These are phyloP conservation scores for Cordyceps cicadae DNA, from an alignment of 2,329 filamentous ascomycete species.

Conservation along the genomic window DNA sequence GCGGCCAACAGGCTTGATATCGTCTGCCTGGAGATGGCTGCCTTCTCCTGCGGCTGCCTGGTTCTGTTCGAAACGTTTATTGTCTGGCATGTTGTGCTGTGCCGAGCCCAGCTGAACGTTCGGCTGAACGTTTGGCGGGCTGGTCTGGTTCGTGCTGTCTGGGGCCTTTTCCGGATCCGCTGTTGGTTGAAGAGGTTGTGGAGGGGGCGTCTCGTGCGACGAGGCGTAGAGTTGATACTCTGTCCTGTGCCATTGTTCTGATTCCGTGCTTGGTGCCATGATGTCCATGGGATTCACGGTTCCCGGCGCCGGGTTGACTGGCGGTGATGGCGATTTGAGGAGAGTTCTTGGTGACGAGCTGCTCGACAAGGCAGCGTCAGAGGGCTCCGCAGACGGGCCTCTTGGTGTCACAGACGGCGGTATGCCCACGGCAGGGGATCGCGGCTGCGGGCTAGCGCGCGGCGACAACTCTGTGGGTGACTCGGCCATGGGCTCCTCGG, in stretches of 20 bases:
- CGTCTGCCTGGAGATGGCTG: conserved; percentile 19
- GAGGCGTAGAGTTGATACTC: conserved; percentile 27
- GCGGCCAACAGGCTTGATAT: conserved; percentile 19
- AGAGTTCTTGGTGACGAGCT: background rate
- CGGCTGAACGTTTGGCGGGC: background rate
- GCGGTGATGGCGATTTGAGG: conserved; percentile 21
- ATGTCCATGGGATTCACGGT: conserved; percentile 48
- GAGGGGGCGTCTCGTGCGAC: conserved; percentile 20
- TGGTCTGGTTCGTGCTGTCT: background rate
- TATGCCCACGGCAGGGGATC: background rate
- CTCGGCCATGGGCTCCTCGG: conserved; percentile 18
- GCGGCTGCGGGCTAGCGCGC: conserved; percentile 7
- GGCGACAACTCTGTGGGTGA: conserved; percentile 24
- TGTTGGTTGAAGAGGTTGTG: background rate
- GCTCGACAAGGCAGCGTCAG: conserved; percentile 14
- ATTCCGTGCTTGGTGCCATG: conserved; percentile 36
- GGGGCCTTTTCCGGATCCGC: background rate
- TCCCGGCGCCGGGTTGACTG: conserved; percentile 31
- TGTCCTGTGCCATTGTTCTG: conserved; percentile 29
- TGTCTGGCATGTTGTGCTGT: background rate
- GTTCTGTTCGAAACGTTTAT: background rate
- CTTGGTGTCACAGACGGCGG: conserved; percentile 4
- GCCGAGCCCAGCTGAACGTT: background rate
- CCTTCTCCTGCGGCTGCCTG: conserved; percentile 16
- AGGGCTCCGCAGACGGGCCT: conserved; percentile 8